Evolutionary conservation across 2,329 filamentous ascomycete genomes (phyloP).

Genomic region (Aspergillus felis): DNA sequence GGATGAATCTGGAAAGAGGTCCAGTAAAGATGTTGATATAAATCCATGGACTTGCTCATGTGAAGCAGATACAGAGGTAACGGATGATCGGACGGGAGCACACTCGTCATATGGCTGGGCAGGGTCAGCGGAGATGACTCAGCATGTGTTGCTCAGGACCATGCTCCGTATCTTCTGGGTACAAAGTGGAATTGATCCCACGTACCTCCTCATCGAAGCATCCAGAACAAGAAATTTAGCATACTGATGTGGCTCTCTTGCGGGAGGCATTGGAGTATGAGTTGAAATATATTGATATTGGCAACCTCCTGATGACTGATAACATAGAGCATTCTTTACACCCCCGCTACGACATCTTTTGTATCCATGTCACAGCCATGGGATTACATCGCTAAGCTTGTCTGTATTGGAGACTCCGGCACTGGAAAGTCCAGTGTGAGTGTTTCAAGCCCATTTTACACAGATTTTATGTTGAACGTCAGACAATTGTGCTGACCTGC

Average conservation of each 20-base stretch:
- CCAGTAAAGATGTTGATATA: not conserved
- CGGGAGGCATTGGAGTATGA: not conserved
- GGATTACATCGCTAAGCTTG: slow-evolving; percentile 99
- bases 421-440: slow-evolving; percentile 81
- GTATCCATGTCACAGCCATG: slow-evolving; percentile 60
- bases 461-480: not conserved
- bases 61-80: not conserved
- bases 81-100: slow-evolving; percentile 17
- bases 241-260: not conserved
- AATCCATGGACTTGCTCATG: not conserved
- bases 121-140: slow-evolving; percentile 37
- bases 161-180: not conserved
- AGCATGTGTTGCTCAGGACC: slow-evolving; percentile 12
- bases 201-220: not conserved
- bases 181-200: not conserved
- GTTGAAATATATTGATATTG: slow-evolving; percentile 4
- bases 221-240: not conserved
- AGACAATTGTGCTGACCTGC: slow-evolving; percentile 7
- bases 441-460: slow-evolving; percentile 7
- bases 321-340: not conserved
- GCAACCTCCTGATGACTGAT: slow-evolving; percentile 4
- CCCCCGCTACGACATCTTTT: slow-evolving; percentile 7
- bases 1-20: not conserved
- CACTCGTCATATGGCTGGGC: slow-evolving; percentile 31
- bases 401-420: slow-evolving; percentile 94